Percentiles rank a stretch among this genome's conserved stretches.
Conservation (phyloP, 768 basidiomycete species). For the Tricholomella constricta region DNA sequence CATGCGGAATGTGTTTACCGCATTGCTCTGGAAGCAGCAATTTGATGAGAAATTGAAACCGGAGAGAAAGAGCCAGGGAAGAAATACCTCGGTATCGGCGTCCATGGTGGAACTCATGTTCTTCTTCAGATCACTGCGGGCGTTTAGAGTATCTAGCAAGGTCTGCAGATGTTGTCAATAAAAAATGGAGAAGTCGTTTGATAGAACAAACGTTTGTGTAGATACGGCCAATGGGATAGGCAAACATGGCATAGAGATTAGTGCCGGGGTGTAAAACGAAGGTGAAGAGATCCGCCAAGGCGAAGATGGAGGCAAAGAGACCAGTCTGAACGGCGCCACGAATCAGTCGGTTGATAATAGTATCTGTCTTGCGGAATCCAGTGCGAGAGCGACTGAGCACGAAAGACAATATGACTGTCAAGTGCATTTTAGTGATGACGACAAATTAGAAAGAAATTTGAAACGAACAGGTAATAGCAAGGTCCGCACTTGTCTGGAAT, state of each 20-base stretch:
- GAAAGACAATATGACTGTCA: constrained; percentile 27
- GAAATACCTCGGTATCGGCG: constrained; percentile 30
- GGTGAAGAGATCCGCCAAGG: constrained; percentile 48
- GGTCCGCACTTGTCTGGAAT: constrained; percentile 46
- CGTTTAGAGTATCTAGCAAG: constrained; percentile 44
- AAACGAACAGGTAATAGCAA: constrained; percentile 45
- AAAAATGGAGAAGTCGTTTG: not conserved
- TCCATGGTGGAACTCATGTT: constrained; percentile 23
- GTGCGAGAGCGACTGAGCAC: constrained; percentile 46
- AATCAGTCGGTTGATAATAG: constrained; percentile 53
- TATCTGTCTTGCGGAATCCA: constrained; percentile 54
- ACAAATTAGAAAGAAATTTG: not conserved
- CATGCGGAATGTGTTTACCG: constrained; percentile 26
- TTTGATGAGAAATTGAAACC: not conserved
- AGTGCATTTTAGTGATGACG: not conserved
- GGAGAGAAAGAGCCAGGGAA: not conserved
- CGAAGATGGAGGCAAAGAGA: constrained; percentile 51
- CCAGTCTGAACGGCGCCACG: constrained; percentile 59
- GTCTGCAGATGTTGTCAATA: constrained; percentile 29
- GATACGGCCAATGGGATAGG: constrained; percentile 32
- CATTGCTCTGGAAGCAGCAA: constrained; percentile 9
- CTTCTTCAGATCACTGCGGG: constrained; percentile 36
- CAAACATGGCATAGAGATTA: constrained; percentile 28
- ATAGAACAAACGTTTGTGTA: constrained; percentile 41
- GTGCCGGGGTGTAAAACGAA: constrained; percentile 38